These are phyloP conservation scores for Nicotiana otophora DNA, from an alignment of 257 asterid genomes.

Conservation along the genomic window DNA sequence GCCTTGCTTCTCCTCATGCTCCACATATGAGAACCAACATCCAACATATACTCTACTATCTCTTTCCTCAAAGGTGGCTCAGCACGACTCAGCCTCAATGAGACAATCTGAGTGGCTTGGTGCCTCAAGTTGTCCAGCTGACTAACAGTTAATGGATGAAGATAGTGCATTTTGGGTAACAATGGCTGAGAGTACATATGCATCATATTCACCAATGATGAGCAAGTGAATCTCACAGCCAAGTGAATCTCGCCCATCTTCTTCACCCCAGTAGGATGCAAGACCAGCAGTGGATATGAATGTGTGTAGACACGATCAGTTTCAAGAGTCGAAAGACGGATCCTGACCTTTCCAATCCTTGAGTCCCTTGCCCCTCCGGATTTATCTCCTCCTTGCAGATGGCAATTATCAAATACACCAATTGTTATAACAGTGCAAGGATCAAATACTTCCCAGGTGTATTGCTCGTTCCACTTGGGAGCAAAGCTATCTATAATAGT, in stretches of 20 bases:
- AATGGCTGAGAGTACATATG: conserved; percentile 45
- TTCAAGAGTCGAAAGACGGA: conserved; percentile 47
- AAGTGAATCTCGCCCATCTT: conserved; percentile 52
- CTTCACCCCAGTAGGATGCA: conserved; percentile 47
- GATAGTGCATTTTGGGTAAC: conserved; percentile 46
- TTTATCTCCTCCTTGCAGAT: conserved; percentile 44
- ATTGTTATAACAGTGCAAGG: conserved; percentile 49
- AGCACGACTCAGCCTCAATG: conserved; percentile 44
- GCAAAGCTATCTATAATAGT: conserved; percentile 42
- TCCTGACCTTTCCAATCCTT: conserved; percentile 46
- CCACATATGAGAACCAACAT: conserved; percentile 55
- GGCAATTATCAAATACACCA: conserved; percentile 46
- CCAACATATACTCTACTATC: conserved; percentile 46
- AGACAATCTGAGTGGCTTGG: conserved; percentile 47
- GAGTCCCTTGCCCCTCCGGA: conserved; percentile 37
- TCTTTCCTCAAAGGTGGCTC: conserved; percentile 52
- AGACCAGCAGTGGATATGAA: conserved; percentile 40
- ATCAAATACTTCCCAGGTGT: conserved; percentile 51
- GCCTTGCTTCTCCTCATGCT: conserved; percentile 60
- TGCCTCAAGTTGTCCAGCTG: conserved; percentile 52
- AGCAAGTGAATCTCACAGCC: conserved; percentile 44
- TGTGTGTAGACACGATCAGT: conserved; percentile 47
- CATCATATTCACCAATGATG: conserved; percentile 47
- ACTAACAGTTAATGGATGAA: conserved; percentile 37
- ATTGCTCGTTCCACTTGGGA: conserved; percentile 49